Conservation (phyloP, 2,329 filamentous ascomycete species). For the Thielaviopsis euricoi region DNA sequence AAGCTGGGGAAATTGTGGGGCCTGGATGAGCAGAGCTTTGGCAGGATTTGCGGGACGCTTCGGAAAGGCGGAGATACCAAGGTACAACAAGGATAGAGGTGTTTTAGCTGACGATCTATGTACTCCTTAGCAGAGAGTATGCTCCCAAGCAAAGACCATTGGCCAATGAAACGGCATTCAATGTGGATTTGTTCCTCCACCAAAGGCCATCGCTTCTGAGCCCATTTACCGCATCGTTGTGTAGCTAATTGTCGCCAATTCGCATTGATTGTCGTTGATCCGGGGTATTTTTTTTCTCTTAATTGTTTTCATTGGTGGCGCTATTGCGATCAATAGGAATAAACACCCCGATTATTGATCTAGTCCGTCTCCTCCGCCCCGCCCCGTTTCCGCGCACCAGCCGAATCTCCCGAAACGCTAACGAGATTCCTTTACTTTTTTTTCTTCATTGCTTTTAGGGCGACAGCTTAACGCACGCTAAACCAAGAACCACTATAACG, state of each 20-base stretch:
- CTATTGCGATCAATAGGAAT: neutral
- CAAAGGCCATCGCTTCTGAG: neutral
- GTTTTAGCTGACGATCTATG: conserved; percentile 1
- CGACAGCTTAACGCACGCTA: neutral
- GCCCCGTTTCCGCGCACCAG: neutral
- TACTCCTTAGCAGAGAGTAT: conserved; percentile 9
- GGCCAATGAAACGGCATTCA: conserved; percentile 23
- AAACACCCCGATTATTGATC: neutral
- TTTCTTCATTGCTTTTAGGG: too few species aligned
- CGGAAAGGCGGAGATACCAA: conserved; percentile 8
- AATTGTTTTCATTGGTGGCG: neutral
- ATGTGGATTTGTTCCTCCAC: conserved; percentile 9
- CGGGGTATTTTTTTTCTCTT: neutral
- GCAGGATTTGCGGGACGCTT: conserved; percentile 6
- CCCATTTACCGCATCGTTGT: neutral
- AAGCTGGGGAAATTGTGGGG: conserved; percentile 5
- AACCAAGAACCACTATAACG: neutral
- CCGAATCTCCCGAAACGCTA: neutral
- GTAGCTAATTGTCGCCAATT: neutral
- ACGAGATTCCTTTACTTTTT: neutral
- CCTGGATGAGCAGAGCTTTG: neutral
- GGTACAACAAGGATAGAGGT: conserved; percentile 1
- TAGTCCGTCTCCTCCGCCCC: neutral
- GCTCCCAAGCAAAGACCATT: conserved; percentile 17
- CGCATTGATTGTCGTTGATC: neutral